These are phyloP conservation scores for Penicillium sp. DNA, from an alignment of 2,329 filamentous ascomycete species.

Conservation along the genomic window DNA sequence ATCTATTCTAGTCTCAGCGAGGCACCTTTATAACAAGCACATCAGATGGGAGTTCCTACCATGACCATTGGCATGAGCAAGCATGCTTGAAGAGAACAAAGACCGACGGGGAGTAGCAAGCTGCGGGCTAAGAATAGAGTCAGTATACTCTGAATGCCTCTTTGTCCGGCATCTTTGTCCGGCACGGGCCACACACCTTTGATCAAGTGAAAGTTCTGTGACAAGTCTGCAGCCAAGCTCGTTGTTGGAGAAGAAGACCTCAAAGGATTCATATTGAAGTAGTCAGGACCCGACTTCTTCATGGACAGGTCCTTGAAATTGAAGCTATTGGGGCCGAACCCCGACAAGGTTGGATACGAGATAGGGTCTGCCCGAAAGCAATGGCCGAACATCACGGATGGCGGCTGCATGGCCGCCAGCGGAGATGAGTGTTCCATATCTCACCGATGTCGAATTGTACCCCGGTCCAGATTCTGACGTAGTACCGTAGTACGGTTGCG, in stretches of 20 bases:
- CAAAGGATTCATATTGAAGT: conserved; percentile 73
- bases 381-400: conserved; percentile 56
- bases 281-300: conserved; percentile 66
- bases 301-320: conserved; percentile 70
- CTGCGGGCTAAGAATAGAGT: conserved; percentile 61
- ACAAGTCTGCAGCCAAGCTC: conserved; percentile 87
- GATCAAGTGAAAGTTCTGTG: conserved; percentile 95
- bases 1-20: conserved; percentile 41
- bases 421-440: conserved; percentile 90
- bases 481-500: conserved; percentile 14
- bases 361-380: conserved; percentile 57
- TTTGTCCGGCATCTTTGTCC: conserved; percentile 1
- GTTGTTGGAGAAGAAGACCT: conserved; percentile 85
- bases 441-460: conserved; percentile 10
- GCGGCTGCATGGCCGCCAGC: conserved; percentile 82
- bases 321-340: conserved; percentile 61
- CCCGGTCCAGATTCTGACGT: conserved; percentile 11
- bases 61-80: conserved; percentile 53
- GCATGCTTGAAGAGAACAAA: conserved; percentile 70
- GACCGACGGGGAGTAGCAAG: conserved; percentile 77
- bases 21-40: background rate
- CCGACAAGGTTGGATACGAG: conserved; percentile 51
- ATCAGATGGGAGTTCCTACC: conserved; percentile 45
- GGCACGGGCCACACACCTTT: conserved; percentile 63
- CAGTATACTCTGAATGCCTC: conserved; percentile 28